Evolutionary conservation across 257 asterid genomes (phyloP).

Genomic region (Solanum peruvianum): DNA sequence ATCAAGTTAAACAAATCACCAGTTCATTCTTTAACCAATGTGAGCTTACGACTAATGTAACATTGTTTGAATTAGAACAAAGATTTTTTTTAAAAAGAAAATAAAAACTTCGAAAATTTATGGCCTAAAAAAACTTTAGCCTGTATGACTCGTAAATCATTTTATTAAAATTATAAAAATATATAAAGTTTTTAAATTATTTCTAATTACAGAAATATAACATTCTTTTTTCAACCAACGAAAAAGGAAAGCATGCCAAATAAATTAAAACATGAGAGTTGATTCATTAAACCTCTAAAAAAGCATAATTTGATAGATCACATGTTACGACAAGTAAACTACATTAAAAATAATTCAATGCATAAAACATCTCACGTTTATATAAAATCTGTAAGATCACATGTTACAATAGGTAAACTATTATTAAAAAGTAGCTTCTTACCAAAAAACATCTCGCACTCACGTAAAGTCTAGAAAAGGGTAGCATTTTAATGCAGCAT

Average conservation of each 20-base stretch:
- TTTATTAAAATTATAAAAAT: background rate
- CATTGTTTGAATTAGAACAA: background rate
- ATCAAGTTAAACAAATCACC: background rate
- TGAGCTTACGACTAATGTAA: background rate
- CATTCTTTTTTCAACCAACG: background rate
- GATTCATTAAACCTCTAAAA: background rate
- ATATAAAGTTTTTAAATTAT: background rate
- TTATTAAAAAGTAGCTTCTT: background rate
- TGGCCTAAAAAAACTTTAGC: background rate
- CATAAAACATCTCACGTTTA: background rate
- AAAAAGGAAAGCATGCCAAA: background rate
- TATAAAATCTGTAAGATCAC: too few relatives aligned
- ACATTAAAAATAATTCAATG: background rate
- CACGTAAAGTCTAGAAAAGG: background rate
- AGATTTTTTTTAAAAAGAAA: background rate
- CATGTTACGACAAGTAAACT: background rate
- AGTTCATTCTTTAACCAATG: background rate
- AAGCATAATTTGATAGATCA: background rate
- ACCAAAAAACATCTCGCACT: too few relatives aligned
- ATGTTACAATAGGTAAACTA: background rate
- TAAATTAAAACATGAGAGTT: background rate
- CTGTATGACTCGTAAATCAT: background rate
- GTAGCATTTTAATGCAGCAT: background rate
- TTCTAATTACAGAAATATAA: background rate
- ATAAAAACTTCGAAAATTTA: background rate